Conservation (phyloP, 2,329 filamentous ascomycete genomes). For the Microdochium paspali region DNA sequence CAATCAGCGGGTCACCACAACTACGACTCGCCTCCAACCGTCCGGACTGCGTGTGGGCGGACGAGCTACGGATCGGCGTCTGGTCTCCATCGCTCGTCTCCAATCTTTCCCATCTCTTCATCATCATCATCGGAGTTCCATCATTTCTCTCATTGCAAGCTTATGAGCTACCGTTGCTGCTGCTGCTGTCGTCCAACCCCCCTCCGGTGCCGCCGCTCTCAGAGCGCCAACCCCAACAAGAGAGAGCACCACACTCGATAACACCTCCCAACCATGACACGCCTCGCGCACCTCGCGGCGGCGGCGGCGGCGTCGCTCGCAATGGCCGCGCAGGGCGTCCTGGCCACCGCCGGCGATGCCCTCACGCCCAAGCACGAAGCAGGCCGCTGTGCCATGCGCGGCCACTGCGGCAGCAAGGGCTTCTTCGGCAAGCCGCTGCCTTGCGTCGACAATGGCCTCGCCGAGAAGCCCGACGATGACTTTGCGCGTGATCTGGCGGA, state of each 20-base stretch:
- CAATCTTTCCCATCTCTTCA: background rate
- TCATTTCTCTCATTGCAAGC: background rate
- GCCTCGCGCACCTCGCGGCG: background rate
- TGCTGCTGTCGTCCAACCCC: background rate
- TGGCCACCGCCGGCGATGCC: constrained; percentile 17
- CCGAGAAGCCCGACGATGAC: constrained; percentile 61
- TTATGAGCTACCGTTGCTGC: background rate
- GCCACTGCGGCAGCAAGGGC: constrained; percentile 82
- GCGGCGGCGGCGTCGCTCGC: background rate
- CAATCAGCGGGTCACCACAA: background rate
- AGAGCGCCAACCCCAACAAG: background rate
- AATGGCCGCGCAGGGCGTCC: constrained; percentile 5
- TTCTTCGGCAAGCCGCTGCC: constrained; percentile 86
- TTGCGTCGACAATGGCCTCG: constrained; percentile 83
- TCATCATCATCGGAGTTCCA: background rate
- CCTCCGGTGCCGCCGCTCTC: background rate
- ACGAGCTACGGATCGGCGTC: background rate
- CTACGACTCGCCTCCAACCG: background rate
- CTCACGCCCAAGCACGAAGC: constrained; percentile 64
- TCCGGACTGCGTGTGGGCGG: too few relatives aligned
- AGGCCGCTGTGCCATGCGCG: constrained; percentile 82
- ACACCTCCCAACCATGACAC: background rate
- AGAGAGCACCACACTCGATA: background rate
- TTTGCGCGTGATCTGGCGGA: constrained; percentile 70
- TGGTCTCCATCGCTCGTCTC: background rate